Percentiles rank a stretch among this genome's conserved stretches.
These are phyloP conservation scores for Monosporascus cannonballus DNA, from an alignment of 2,329 filamentous ascomycete species.

Conservation along the genomic window DNA sequence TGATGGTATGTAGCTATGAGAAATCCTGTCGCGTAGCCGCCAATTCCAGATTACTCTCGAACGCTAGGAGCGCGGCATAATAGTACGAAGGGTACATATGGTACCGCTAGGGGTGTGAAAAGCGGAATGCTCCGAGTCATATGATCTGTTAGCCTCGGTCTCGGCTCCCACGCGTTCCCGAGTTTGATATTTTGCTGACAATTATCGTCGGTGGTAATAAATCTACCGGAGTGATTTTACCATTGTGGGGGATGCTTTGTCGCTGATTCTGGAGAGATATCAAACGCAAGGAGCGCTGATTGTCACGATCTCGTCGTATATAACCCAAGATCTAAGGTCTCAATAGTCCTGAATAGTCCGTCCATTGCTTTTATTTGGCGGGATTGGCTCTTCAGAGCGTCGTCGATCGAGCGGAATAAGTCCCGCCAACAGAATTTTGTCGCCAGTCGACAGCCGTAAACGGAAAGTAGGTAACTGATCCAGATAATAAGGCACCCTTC, in stretches of 20 bases:
- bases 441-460: too few species aligned
- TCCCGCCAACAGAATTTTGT: too few species aligned
- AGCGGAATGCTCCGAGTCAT: not conserved
- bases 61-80: not conserved
- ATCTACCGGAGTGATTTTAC: not conserved
- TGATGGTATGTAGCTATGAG: not conserved
- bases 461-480: too few species aligned
- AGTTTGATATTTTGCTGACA: not conserved
- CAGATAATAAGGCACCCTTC: too few species aligned
- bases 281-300: too few species aligned
- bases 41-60: not conserved
- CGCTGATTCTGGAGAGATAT: not conserved
- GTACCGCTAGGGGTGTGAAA: too few species aligned
- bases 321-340: too few species aligned
- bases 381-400: too few species aligned
- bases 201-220: not conserved
- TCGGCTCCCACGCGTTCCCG: not conserved
- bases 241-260: not conserved
- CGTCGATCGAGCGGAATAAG: too few species aligned
- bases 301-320: too few species aligned
- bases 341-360: too few species aligned
- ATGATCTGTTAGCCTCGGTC: not conserved
- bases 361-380: too few species aligned
- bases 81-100: not conserved
- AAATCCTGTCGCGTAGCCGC: not conserved